Evolutionary conservation across 169 alveolate species (phyloP).

Genomic region (Perkinsus marinus): DNA sequence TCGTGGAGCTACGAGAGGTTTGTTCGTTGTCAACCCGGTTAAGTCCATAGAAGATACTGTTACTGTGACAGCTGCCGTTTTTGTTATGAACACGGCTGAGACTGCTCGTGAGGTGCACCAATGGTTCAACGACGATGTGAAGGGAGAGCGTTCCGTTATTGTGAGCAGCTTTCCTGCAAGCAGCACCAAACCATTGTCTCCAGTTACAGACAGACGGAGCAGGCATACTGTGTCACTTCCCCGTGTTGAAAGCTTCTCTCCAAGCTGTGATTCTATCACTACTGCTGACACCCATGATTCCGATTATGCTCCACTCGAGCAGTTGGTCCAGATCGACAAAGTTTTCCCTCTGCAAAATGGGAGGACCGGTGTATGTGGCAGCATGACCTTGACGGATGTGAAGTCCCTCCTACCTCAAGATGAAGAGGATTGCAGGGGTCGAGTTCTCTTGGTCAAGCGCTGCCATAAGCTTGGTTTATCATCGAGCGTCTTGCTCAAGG

Average conservation of each 20-base stretch:
- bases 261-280: background rate
- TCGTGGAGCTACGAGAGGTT: background rate
- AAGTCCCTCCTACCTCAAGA: background rate
- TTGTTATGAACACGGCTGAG: background rate
- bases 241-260: background rate
- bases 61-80: background rate
- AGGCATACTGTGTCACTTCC: background rate
- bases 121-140: background rate
- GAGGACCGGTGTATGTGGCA: background rate
- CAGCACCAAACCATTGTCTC: background rate
- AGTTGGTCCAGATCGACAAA: background rate
- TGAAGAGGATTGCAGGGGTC: background rate
- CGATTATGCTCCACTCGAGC: background rate
- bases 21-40: background rate
- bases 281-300: background rate
- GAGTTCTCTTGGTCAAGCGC: background rate
- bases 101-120: background rate
- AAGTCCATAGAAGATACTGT: background rate
- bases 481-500: background rate
- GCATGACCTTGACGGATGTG: background rate
- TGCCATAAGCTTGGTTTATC: background rate
- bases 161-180: background rate
- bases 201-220: background rate
- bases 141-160: background rate
- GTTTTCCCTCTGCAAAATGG: background rate